Evolutionary conservation across 768 basidiomycete genomes (phyloP).

Genomic region (Tephrocybe sp.): DNA sequence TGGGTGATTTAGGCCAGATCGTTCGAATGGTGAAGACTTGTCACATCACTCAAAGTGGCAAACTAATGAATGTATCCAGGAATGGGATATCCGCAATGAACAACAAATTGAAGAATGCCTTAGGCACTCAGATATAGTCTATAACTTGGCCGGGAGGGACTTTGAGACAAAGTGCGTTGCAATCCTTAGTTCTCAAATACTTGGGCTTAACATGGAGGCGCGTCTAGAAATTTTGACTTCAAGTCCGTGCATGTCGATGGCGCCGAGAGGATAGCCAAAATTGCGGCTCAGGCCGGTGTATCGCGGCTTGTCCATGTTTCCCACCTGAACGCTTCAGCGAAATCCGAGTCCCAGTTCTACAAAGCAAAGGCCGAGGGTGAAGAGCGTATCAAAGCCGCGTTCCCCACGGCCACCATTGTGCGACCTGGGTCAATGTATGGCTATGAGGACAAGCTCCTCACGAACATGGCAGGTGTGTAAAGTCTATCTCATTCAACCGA

Average conservation of each 20-base stretch:
- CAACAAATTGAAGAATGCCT: slow-evolving; percentile 91
- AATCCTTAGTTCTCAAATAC: slow-evolving; percentile 3
- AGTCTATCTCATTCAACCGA: slow-evolving; percentile 6
- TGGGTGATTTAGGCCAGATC: slow-evolving; percentile 96
- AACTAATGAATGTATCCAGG: slow-evolving; percentile 45
- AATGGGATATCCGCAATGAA: slow-evolving; percentile 93
- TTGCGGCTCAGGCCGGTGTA: slow-evolving; percentile 76
- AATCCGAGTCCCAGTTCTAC: slow-evolving; percentile 83
- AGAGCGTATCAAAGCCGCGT: slow-evolving; percentile 76
- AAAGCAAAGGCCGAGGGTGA: slow-evolving; percentile 90
- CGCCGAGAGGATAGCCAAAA: slow-evolving; percentile 80
- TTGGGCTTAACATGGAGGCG: slow-evolving; percentile 4
- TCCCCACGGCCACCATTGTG: slow-evolving; percentile 85
- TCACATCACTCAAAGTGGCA: background rate
- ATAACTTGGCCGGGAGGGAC: slow-evolving; percentile 92
- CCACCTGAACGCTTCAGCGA: slow-evolving; percentile 83
- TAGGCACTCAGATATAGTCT: slow-evolving; percentile 93
- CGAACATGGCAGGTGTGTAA: slow-evolving; percentile 83
- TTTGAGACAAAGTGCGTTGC: slow-evolving; percentile 86
- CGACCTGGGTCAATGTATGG: slow-evolving; percentile 86
- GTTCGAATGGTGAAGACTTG: slow-evolving; percentile 74
- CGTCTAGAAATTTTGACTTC: slow-evolving; percentile 80
- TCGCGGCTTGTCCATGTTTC: slow-evolving; percentile 91
- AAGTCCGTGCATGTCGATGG: slow-evolving; percentile 78
- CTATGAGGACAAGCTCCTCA: slow-evolving; percentile 92